Base-by-base conservation (phyloP, 2,329 filamentous ascomycete genomes). In the Colletotrichum ledebouriae region DNA sequence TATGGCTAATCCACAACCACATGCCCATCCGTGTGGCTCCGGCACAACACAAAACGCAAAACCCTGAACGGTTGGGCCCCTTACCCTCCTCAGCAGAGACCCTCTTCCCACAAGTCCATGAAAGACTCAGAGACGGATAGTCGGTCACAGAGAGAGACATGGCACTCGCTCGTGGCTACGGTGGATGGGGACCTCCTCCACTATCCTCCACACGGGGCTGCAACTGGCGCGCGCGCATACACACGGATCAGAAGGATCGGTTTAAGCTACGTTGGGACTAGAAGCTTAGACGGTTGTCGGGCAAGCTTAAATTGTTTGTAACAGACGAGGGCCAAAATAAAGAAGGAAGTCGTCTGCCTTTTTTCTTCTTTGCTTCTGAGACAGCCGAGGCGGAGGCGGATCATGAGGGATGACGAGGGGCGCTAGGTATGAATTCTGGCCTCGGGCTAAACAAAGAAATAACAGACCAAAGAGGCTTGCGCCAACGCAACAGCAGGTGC, bases 131-230 rank as follows among this genome's bases (percentile, higher is more conserved):
- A 41, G 41, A 9, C 15, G 15, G 52, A 55, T n/a, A 22, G 33
- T 39, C 33, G 11, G 52, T 55, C 52, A 39, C 52, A 55, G 52
- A 55, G 52, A 55, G 34, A 52, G 37, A 39, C 63, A 50, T 42
- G 50, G 50, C 49, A 33, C 49, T 52, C 29, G 9, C 33, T 52
- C 49, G 49, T 52, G 49, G 49, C 29, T 29, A n/a, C 25, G 15
- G 7, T 20, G 39, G 22, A 22, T n/a, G n/a, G n/a, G n/a, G n/a
- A 22, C 22, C 22, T 33, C 47, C 44, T 62, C 57, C 49, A 58
- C 64, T 67, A 29, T 67, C 61, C 55, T 65, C 61, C 49, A 59
- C 55, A 56, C 47, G n/a, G 33, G 65, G 47, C 55, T 53, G 41
- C 41, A n/a, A 61, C 39, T 49, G 41, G n/a, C 61, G 42, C 17